A percentile compares a stretch with the other conserved stretches of the same genome.
These are phyloP conservation scores for Botryotinia globosa DNA, from an alignment of 2,329 filamentous ascomycete genomes.

Conservation along the genomic window DNA sequence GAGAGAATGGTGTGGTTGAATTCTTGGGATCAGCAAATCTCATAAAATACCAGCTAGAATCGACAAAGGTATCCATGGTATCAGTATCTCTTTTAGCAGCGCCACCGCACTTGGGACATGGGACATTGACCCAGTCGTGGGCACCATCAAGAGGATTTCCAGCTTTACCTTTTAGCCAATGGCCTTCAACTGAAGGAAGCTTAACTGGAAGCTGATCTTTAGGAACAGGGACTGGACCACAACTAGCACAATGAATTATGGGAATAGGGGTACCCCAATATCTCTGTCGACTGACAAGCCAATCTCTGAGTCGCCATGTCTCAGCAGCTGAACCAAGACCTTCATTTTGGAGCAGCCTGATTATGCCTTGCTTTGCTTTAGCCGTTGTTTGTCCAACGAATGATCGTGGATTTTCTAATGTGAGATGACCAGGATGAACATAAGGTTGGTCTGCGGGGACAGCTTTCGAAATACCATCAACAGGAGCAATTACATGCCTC, in stretches of 20 bases:
- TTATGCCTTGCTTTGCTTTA: slow-evolving; percentile 59
- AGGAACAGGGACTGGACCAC: slow-evolving; percentile 77
- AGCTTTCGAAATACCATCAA: slow-evolving; percentile 47
- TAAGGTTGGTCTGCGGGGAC: slow-evolving; percentile 54
- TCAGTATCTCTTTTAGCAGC: slow-evolving; percentile 80
- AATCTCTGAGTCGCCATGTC: slow-evolving; percentile 81
- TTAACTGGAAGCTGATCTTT: slow-evolving; percentile 71
- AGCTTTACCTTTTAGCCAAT: slow-evolving; percentile 65
- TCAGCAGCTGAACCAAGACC: slow-evolving; percentile 61
- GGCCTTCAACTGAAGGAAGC: slow-evolving; percentile 65
- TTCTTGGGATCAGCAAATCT: slow-evolving; percentile 74
- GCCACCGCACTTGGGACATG: slow-evolving; percentile 70
- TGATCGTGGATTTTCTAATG: slow-evolving; percentile 55
- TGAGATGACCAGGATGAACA: slow-evolving; percentile 65
- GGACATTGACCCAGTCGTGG: slow-evolving; percentile 69
- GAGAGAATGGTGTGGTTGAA: slow-evolving; percentile 56
- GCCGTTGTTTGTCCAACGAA: slow-evolving; percentile 63
- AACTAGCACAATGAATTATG: slow-evolving; percentile 75
- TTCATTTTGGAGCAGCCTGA: slow-evolving; percentile 51
- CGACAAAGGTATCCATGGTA: slow-evolving; percentile 95
- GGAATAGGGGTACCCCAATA: slow-evolving; percentile 93
- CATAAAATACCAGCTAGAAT: slow-evolving; percentile 92
- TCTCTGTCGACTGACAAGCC: slow-evolving; percentile 86
- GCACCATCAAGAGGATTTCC: slow-evolving; percentile 76
- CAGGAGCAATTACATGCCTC: slow-evolving; percentile 55